phyloP scores from a whole-genome alignment of 306 rosid species.

The Pterocarpus santalinus region DNA sequence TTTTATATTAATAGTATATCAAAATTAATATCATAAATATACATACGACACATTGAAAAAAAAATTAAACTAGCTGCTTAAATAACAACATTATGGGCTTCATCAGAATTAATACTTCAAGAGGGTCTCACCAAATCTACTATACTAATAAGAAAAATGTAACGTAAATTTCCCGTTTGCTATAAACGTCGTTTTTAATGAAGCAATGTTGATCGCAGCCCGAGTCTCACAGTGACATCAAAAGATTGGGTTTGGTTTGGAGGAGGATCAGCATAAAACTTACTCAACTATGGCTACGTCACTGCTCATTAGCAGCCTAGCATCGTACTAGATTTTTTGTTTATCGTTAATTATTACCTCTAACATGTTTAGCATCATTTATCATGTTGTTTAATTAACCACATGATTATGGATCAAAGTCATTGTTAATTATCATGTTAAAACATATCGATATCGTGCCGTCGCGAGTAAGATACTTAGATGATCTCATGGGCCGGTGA shows the following conservation, averaged over 20 bases:
- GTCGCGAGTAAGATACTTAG: conserved; percentile 58
- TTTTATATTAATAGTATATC: too few species aligned
- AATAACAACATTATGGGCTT: not conserved
- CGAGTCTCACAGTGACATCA: conserved; percentile 26
- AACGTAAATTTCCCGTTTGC: not conserved
- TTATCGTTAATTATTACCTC: conserved; percentile 9
- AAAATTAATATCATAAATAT: too few species aligned
- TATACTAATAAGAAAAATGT: not conserved
- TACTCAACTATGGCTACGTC: conserved; percentile 18
- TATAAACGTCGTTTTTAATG: not conserved
- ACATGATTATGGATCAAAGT: conserved; percentile 39
- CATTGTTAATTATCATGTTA: conserved; percentile 26
- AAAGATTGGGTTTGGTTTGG: conserved; percentile 47
- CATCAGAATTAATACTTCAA: not conserved
- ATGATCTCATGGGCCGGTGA: conserved; percentile 64
- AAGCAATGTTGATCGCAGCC: conserved; percentile 1
- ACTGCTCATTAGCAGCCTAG: not conserved
- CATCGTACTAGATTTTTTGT: conserved; percentile 44
- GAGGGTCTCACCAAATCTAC: not conserved
- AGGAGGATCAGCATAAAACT: conserved; percentile 4
- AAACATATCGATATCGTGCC: conserved; percentile 60
- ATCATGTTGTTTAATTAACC: conserved; percentile 38
- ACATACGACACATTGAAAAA: too few species aligned
- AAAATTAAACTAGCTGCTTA: too few species aligned
- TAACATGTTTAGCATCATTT: conserved; percentile 10